Conservation (phyloP, 140 eudicot species). For the Cichorium intybus region DNA sequence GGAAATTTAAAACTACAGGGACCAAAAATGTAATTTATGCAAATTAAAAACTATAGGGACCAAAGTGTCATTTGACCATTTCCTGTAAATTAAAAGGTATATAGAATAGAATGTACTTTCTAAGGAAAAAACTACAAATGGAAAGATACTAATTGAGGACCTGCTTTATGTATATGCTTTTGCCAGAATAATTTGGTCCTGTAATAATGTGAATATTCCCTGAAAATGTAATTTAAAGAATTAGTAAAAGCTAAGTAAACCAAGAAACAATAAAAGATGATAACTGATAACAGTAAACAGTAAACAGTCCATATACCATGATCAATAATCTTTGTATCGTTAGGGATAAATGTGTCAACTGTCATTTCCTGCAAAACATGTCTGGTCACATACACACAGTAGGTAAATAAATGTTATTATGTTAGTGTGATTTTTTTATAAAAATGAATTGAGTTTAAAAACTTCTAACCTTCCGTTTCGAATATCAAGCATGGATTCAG, state of each 20-base stretch:
- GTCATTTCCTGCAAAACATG: slow-evolving; percentile 99
- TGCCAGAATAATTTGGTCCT: slow-evolving; percentile 98
- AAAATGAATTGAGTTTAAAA: neutral
- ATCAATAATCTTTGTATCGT: slow-evolving; percentile 80
- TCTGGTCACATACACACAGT: slow-evolving; percentile 42
- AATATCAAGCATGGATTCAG: slow-evolving; percentile 71
- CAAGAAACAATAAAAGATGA: slow-evolving; percentile 5
- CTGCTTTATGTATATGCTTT: slow-evolving; percentile 96
- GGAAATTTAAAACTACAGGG: too few relatives aligned
- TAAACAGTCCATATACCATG: slow-evolving; percentile 40
- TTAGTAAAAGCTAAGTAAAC: neutral
- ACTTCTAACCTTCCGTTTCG: slow-evolving; percentile 82
- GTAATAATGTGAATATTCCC: slow-evolving; percentile 82
- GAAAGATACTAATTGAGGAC: slow-evolving; percentile 18
- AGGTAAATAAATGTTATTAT: too few relatives aligned
- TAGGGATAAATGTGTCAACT: slow-evolving; percentile 92
- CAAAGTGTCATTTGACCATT: too few relatives aligned
- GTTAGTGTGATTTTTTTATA: neutral
- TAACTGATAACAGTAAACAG: too few relatives aligned
- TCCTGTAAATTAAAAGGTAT: too few relatives aligned
- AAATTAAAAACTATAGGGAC: too few relatives aligned
- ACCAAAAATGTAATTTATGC: too few relatives aligned
- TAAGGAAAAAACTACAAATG: slow-evolving; percentile 7
- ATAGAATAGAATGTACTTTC: neutral
- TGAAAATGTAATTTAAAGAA: slow-evolving; percentile 34